Evolutionary conservation across 164 flowering plant genomes (phyloP).

Genomic region (Liquidambar formosana): DNA sequence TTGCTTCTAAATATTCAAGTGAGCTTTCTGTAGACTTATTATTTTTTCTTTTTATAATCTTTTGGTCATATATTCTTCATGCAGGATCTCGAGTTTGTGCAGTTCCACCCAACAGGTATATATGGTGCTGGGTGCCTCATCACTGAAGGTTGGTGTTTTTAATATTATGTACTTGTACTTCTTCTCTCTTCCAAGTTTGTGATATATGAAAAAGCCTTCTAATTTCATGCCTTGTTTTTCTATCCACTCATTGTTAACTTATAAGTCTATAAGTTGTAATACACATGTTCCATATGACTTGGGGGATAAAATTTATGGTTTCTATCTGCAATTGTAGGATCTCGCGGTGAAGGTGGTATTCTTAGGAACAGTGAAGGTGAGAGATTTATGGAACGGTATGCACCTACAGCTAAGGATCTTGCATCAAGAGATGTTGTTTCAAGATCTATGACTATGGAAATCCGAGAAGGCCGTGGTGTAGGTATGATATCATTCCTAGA

Average conservation of each 20-base stretch:
- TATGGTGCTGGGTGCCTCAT: conserved; percentile 99
- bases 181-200: not conserved
- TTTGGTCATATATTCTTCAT: conserved; percentile 17
- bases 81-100: conserved; percentile 98
- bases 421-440: conserved; percentile 99
- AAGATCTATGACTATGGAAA: conserved; percentile 99
- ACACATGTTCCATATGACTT: not conserved
- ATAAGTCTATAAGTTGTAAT: not conserved
- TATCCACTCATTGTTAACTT: not conserved
- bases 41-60: not conserved
- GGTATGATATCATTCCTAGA: conserved; percentile 51
- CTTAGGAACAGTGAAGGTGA: conserved; percentile 99
- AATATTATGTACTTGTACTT: not conserved
- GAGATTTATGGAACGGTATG: conserved; percentile 99
- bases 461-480: conserved; percentile 99
- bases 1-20: conserved; percentile 4
- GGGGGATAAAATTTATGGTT: not conserved
- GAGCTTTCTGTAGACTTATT: not conserved
- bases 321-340: conserved; percentile 51
- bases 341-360: conserved; percentile 99
- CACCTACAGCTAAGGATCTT: conserved; percentile 99
- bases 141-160: conserved; percentile 69
- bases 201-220: not conserved
- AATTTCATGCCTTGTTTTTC: not conserved
- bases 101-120: conserved; percentile 95